These are phyloP conservation scores for Kazachstania sp. DNA, from an alignment of 1,139 yeast species.

Conservation along the genomic window DNA sequence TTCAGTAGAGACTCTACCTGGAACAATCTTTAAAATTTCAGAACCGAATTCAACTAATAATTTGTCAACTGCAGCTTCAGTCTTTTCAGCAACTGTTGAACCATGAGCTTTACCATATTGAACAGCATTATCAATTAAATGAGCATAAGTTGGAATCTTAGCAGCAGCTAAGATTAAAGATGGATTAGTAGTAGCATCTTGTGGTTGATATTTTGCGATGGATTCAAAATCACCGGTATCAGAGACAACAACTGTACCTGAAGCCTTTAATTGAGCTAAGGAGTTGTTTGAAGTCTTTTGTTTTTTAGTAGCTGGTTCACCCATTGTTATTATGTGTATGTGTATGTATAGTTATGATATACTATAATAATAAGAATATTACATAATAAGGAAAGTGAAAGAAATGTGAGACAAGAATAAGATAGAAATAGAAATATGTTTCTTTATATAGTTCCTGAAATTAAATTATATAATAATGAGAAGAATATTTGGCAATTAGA, in stretches of 20 bases:
- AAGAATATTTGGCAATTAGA: no score
- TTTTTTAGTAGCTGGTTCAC: conserved; percentile 30
- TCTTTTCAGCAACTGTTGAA: conserved; percentile 51
- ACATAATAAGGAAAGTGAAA: background rate
- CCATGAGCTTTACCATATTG: conserved; percentile 66
- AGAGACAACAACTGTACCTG: conserved; percentile 94
- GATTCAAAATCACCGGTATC: conserved; percentile 99
- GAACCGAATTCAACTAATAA: conserved; percentile 93
- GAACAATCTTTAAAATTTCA: conserved; percentile 87
- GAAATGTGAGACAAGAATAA: no score
- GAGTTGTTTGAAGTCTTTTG: conserved; percentile 50
- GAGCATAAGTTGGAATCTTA: conserved; percentile 81
- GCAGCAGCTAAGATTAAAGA: conserved; percentile 95
- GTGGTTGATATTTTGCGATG: conserved; percentile 96
- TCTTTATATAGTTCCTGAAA: no score
- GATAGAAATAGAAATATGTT: background rate
- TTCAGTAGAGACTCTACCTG: conserved; percentile 99
- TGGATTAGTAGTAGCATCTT: conserved; percentile 99
- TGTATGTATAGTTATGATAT: background rate
- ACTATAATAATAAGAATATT: background rate
- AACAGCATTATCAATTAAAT: conserved; percentile 84
- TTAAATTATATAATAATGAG: no score
- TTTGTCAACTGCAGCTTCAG: conserved; percentile 77
- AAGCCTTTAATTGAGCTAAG: conserved; percentile 84
- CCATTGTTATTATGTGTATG: conserved; percentile 16